Base-by-base conservation (phyloP, 2,329 filamentous ascomycete species). In the Didymella segeticola region DNA sequence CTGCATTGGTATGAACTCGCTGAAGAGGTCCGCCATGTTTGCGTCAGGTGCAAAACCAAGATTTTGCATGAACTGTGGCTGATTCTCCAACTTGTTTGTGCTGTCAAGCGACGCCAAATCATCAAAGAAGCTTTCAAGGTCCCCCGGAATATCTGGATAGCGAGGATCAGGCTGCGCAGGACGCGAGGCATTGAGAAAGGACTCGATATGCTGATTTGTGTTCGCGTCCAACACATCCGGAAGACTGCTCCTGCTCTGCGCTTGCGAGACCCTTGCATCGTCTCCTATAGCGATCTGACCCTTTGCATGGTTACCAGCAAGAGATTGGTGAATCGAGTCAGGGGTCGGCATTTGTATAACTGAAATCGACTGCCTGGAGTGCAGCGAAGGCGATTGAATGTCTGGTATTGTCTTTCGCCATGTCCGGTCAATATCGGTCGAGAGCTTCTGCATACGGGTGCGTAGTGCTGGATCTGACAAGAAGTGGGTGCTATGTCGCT, bases 51-150 rank as follows among this genome's bases (percentile, higher is more conserved):
- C 84, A 66, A 88, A 87, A 0, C 86, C 86, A 17, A 89, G 75
- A 61, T 88, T 88, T 37, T 84, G 80, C 85, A 88, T 86, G 62
- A 88, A 88, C 57, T 86, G 83, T 2, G 83, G 79, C 58, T 87
- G 84, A 11, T 80, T 78, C 22, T 83, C 82, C 37, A 83, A 72
- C 29, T 76, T 74, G 47, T 83, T 79, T 19, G 78, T 78, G 2
- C 78, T 81, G 61, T 86, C 83, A 26, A 85, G 72, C 8, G 82
- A 82, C 3, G 82, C 82, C 30, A 86, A 69, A 58, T 86, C 83
- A 45, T 85, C 83, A 55, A 85, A 85, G 46, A 84, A 77, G 14
- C 79, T 80, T 57, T 83, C 81, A 56, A 71, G 73, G 66, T 82
- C 49, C 70, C 77, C 57, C 58, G 74, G 43, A 64, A 75, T 42